Evolutionary conservation across 768 basidiomycete species (phyloP), one percentile per base, ranked within the genome.

Genomic region (Paxillus ammoniavirescens): DNA sequence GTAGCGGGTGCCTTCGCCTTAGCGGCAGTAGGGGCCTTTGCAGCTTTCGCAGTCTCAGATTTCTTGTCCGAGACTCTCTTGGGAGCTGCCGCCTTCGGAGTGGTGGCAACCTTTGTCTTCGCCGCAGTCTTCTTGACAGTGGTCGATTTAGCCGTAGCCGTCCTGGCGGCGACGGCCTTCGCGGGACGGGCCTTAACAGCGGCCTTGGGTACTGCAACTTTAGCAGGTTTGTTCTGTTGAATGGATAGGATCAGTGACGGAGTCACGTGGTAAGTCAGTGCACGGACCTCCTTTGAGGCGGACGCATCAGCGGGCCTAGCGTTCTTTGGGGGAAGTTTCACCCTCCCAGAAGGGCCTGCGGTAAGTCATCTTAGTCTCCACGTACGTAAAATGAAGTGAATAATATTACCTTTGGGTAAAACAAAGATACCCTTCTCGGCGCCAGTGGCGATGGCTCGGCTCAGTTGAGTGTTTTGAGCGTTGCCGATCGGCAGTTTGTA

Each of bases 401-500:
- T 50, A 18, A 18, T 6, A 57, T 62, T 65, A 86, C 94, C 95
- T 79, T 95, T 96, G 62, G 94, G 95, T 36, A 96, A 79, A 26
- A 83, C 75, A 70, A 98, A 95, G 59, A 87, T 75, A 50, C 85
- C 84, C 70, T 89, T 91, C 65, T 93, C 89, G 35, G 81, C 83
- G 50, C 95, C 93, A n/a, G 79, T 74, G 49, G 81, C 74, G 66
- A 98, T 87, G 50, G 94, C 93, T 60, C 79, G 84, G 55, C 86
- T 81, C 62, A 98, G 81, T 73, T 91, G 87, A 42, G 81, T 83
- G 63, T 76, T 80, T 73, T 94, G 92, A 18, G 90, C 82, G 54
- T 86, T 77, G 49, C 85, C 87, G 57, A 93, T 87, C 61, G 86
- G 82, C 51, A 97, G 75, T 63, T 85, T 84, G 78, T 94, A 97